A percentile compares a stretch with the other conserved stretches of the same genome.
Conservation (phyloP, 139 green algal species). For the Spirogloea muscicola region DNA sequence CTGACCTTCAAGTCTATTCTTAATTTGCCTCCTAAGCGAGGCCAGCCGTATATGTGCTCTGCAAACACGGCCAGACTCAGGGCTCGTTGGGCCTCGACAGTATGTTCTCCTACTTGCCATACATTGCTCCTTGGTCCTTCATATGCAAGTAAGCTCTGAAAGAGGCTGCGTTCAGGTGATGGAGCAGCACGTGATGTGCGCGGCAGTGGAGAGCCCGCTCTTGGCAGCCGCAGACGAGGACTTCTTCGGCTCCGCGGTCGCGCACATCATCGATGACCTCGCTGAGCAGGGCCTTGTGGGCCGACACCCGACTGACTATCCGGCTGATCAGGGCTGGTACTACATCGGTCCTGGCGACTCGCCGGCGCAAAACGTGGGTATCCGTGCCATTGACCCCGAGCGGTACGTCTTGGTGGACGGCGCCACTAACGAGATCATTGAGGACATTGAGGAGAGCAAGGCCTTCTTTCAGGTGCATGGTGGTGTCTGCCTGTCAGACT, state of each 20-base stretch:
- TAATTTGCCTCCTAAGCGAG: too few species aligned
- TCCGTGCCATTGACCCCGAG: constrained; percentile 82
- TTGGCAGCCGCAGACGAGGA: neutral
- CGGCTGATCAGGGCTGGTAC: constrained; percentile 3
- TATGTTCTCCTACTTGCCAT: too few species aligned
- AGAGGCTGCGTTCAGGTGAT: too few species aligned
- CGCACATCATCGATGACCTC: constrained; percentile 25
- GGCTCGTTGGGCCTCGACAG: too few species aligned
- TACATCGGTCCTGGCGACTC: constrained; percentile 23
- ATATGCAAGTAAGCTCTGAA: too few species aligned
- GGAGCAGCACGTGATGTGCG: constrained; percentile 75
- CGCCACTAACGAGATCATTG: constrained; percentile 55
- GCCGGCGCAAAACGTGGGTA: constrained; percentile 49
- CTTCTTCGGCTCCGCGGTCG: constrained; percentile 58
- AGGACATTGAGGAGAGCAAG: constrained; percentile 80
- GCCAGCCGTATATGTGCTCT: too few species aligned
- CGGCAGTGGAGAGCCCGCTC: constrained; percentile 59
- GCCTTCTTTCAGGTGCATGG: constrained; percentile 71
- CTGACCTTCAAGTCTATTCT: too few species aligned
- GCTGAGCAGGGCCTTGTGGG: constrained; percentile 2
- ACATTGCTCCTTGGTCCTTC: too few species aligned
- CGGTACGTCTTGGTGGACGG: constrained; percentile 75
- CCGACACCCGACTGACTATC: constrained; percentile 7
- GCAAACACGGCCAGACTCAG: too few species aligned
- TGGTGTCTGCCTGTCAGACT: too few species aligned